Conservation (phyloP, 176 grass and related monocot genomes). For the Secale cereale region DNA sequence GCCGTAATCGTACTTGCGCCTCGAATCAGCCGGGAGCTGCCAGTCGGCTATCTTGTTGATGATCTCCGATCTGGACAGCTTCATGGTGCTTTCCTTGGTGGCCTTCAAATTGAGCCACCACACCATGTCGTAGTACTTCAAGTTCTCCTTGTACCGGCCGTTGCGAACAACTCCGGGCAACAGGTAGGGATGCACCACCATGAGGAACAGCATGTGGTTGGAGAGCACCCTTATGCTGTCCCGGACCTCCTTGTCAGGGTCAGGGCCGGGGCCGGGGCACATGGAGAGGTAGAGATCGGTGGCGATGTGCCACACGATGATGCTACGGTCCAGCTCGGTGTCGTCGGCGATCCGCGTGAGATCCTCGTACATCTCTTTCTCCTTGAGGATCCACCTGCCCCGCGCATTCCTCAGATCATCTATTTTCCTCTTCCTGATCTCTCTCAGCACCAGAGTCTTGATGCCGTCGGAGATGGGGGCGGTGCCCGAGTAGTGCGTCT, state of each 20-base stretch:
- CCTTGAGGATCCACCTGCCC: not conserved
- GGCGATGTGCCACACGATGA: constrained; percentile 1
- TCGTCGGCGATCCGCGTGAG: not conserved
- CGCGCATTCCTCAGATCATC: not conserved
- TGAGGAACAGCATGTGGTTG: constrained; percentile 5
- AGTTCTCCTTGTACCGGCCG: not conserved
- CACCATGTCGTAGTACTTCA: not conserved
- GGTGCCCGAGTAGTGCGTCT: not conserved
- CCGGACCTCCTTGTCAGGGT: not conserved
- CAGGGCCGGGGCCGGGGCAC: not conserved
- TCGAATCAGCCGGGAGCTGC: not conserved
- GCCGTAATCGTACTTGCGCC: not conserved
- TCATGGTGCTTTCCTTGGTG: not conserved
- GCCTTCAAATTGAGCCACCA: not conserved
- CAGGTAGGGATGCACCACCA: constrained; percentile 5
- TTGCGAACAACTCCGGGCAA: not conserved
- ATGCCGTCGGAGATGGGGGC: not conserved
- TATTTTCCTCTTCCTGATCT: not conserved
- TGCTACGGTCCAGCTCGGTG: not conserved
- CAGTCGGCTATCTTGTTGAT: not conserved
- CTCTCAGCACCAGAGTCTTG: not conserved
- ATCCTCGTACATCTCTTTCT: constrained; percentile 5
- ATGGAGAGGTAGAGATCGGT: not conserved
- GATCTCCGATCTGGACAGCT: not conserved
- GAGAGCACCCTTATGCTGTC: not conserved